These are phyloP conservation scores for Hanseniaspora jakobsenii DNA, from an alignment of 805 yeast genomes.

Conservation along the genomic window DNA sequence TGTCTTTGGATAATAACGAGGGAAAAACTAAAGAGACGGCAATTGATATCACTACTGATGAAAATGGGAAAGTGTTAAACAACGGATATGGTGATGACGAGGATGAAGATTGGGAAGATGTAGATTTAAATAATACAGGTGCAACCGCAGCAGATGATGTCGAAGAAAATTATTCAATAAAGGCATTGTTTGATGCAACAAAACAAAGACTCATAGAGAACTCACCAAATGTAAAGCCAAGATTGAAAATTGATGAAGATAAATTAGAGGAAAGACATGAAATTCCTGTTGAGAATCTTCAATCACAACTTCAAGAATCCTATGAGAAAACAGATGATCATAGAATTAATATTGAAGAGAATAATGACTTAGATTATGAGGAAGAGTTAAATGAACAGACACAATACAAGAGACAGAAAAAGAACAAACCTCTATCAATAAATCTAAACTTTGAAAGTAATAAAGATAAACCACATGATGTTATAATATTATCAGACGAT, in stretches of 20 bases:
- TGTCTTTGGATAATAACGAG: slow-evolving; percentile 43
- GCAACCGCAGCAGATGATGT: slow-evolving; percentile 20
- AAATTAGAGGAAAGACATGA: too few relatives aligned
- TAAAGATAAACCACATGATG: too few relatives aligned
- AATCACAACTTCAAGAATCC: too few relatives aligned
- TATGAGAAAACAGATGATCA: too few relatives aligned
- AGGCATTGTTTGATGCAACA: slow-evolving; percentile 27
- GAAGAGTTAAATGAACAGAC: not conserved
- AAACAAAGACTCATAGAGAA: slow-evolving; percentile 5
- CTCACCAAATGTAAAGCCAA: not conserved
- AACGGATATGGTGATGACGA: slow-evolving; percentile 28
- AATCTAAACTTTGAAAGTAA: too few relatives aligned
- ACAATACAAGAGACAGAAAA: not conserved
- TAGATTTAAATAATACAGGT: slow-evolving; percentile 30
- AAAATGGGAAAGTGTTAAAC: slow-evolving; percentile 14
- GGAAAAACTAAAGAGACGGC: slow-evolving; percentile 37
- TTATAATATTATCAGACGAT: too few relatives aligned
- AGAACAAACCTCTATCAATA: too few relatives aligned
- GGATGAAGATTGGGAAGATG: slow-evolving; percentile 62
- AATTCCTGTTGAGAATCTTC: too few relatives aligned
- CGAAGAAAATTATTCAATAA: slow-evolving; percentile 32
- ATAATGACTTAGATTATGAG: too few relatives aligned
- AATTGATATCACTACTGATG: slow-evolving; percentile 24
- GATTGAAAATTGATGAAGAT: not conserved
- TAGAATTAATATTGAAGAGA: too few relatives aligned